phyloP scores from a whole-genome alignment of 805 yeast genomes.

The Lachancea mirantina region DNA sequence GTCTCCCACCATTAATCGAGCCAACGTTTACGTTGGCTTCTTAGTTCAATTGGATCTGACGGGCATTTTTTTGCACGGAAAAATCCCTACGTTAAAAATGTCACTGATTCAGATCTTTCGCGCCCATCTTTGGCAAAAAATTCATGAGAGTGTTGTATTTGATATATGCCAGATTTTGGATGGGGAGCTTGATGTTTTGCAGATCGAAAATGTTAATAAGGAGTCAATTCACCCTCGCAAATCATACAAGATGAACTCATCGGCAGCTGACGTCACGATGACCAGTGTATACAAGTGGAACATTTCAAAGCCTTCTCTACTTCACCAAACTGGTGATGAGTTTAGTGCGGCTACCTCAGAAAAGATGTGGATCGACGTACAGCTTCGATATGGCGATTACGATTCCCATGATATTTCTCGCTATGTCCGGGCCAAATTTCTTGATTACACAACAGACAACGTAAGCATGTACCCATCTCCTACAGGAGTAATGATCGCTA shows the following conservation, averaged over 20 bases:
- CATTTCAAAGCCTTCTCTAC: slow-evolving; percentile 70
- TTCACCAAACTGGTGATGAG: slow-evolving; percentile 63
- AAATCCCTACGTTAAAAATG: slow-evolving; percentile 92
- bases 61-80: slow-evolving; percentile 95
- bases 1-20: slow-evolving; percentile 98
- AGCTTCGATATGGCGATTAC: slow-evolving; percentile 91
- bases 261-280: slow-evolving; percentile 84
- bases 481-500: slow-evolving; percentile 83
- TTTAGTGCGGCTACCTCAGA: slow-evolving; percentile 50
- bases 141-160: slow-evolving; percentile 90
- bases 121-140: slow-evolving; percentile 98
- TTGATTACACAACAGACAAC: slow-evolving; percentile 88
- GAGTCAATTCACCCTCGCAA: slow-evolving; percentile 94
- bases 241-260: slow-evolving; percentile 94
- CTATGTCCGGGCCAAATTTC: slow-evolving; percentile 83
- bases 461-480: slow-evolving; percentile 85
- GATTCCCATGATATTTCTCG: slow-evolving; percentile 96
- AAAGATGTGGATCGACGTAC: slow-evolving; percentile 93
- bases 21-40: slow-evolving; percentile 96
- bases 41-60: slow-evolving; percentile 92
- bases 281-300: slow-evolving; percentile 76
- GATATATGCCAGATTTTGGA: slow-evolving; percentile 91
- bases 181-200: slow-evolving; percentile 73
- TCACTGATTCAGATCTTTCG: slow-evolving; percentile 93
- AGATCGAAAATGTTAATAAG: slow-evolving; percentile 79